Conservation (phyloP, 768 basidiomycete species). For the Antrodiella citrinella region DNA sequence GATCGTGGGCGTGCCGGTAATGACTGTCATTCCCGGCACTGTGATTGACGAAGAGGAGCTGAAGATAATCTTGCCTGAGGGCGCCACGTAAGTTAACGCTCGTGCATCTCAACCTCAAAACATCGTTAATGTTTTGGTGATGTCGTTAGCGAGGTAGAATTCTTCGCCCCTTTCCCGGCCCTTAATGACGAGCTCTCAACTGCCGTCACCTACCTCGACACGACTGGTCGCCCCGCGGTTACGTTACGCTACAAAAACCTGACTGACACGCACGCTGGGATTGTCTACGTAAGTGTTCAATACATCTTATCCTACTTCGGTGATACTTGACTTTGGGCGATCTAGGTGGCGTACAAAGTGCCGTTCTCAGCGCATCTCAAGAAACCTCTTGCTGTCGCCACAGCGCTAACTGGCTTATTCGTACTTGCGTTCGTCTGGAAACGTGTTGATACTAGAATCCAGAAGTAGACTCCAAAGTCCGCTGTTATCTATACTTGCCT, state of each 20-base stretch:
- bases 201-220: conserved; percentile 87
- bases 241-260: conserved; percentile 65
- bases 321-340: conserved; percentile 1
- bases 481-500: conserved; percentile 6
- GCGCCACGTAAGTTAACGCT: conserved; percentile 68
- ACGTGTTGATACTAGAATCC: conserved; percentile 46
- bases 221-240: conserved; percentile 76
- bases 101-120: too few species aligned
- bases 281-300: conserved; percentile 65
- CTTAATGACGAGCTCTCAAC: conserved; percentile 50
- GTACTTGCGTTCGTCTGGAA: conserved; percentile 34
- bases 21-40: conserved; percentile 73
- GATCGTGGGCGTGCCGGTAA: conserved; percentile 74
- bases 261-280: conserved; percentile 71
- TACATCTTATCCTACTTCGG: conserved; percentile 1
- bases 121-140: conserved; percentile 4
- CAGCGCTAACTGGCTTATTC: conserved; percentile 65
- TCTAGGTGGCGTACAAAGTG: conserved; percentile 82
- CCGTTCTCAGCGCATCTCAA: conserved; percentile 73
- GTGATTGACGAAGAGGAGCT: conserved; percentile 77
- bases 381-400: conserved; percentile 76
- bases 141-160: conserved; percentile 60
- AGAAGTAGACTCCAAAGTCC: conserved; percentile 18
- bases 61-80: conserved; percentile 83
- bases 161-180: conserved; percentile 72